These are phyloP conservation scores for Lipomyces kockii DNA, from an alignment of 805 yeast genomes.

Conservation along the genomic window DNA sequence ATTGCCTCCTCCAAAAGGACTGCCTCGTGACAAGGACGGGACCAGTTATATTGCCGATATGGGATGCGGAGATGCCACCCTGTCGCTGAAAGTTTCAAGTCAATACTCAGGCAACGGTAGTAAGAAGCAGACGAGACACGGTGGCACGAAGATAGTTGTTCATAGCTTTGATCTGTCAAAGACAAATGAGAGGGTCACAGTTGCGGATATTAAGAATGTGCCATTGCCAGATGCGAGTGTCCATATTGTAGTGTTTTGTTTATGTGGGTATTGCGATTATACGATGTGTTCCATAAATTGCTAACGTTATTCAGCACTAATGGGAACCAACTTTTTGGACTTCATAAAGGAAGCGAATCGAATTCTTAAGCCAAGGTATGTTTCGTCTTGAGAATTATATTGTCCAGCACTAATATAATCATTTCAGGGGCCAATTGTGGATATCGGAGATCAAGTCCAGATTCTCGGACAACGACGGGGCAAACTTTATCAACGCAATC, in stretches of 20 bases:
- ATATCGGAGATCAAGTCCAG: slow-evolving; percentile 96
- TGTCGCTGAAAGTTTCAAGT: slow-evolving; percentile 67
- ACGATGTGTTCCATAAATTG: not conserved
- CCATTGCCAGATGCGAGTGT: slow-evolving; percentile 82
- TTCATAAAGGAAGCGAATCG: slow-evolving; percentile 89
- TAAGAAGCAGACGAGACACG: slow-evolving; percentile 45
- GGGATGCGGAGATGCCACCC: slow-evolving; percentile 99
- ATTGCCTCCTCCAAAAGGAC: slow-evolving; percentile 37
- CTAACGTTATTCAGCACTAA: slow-evolving; percentile 54
- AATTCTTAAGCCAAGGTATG: slow-evolving; percentile 65
- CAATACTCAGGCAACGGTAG: slow-evolving; percentile 49
- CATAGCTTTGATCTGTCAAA: slow-evolving; percentile 91
- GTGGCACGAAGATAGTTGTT: slow-evolving; percentile 55
- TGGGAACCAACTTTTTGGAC: slow-evolving; percentile 97
- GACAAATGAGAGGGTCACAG: slow-evolving; percentile 87
- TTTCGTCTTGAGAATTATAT: not conserved
- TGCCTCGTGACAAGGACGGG: slow-evolving; percentile 60
- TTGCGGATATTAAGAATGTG: slow-evolving; percentile 92
- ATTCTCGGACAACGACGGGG: slow-evolving; percentile 62
- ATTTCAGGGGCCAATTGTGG: slow-evolving; percentile 87
- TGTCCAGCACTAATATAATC: not conserved
- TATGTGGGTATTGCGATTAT: slow-evolving; percentile 48
- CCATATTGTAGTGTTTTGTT: slow-evolving; percentile 87
- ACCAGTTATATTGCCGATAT: slow-evolving; percentile 89
- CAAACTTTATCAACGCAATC: slow-evolving; percentile 75